Base-by-base conservation (phyloP, 2,329 filamentous ascomycete species). In the Escovopsis sp. region DNA sequence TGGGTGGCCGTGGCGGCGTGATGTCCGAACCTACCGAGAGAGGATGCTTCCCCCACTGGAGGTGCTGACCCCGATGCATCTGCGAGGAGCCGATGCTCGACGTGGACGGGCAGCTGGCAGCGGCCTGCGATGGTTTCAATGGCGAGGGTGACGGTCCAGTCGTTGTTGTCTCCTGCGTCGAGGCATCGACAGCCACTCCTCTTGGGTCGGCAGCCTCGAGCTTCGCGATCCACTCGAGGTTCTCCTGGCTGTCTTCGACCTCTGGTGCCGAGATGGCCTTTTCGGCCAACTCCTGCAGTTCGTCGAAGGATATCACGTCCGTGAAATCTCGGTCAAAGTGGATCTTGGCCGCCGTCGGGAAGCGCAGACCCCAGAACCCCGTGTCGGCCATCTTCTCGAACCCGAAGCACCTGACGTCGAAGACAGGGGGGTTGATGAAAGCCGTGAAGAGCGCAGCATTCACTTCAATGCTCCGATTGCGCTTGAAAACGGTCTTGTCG, bases 381-480 rank as follows among this genome's bases (percentile, higher is more conserved):
- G 75, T 77, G 51, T 81, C 79, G 4, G 75, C 71, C 3, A 73
- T 70, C 52, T 80, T 84, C 45, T 86, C 81, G 50, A 87, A 94
- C 1, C 81, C 79, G 47, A 84, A 84, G 41, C 85, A 88, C 20
- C 83, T 69, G 45, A 94, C 65, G 50, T 94, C 88, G 43, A 87
- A 83, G 0, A 94, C 76, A 15, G 85, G 72, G 0, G 86, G 86
- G 0, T 68, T 65, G 7, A 68, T 71, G 56, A 94, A 94, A 1
- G 79, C 59, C 2, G 68, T 60, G 0, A 67, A 64, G 47, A 72
- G 61, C 43, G 61, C 46, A 52, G 65, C 54, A 36, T 62, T 57
- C 32, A 57, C 57, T 40, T 66, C 60, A 2, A 70, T 49, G 0
- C 67, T 64, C 10, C 61, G 58, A 10, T 70, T 65, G 15, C 71